phyloP scores from a whole-genome alignment of 805 yeast species.

The Hanseniaspora mollemarum region DNA sequence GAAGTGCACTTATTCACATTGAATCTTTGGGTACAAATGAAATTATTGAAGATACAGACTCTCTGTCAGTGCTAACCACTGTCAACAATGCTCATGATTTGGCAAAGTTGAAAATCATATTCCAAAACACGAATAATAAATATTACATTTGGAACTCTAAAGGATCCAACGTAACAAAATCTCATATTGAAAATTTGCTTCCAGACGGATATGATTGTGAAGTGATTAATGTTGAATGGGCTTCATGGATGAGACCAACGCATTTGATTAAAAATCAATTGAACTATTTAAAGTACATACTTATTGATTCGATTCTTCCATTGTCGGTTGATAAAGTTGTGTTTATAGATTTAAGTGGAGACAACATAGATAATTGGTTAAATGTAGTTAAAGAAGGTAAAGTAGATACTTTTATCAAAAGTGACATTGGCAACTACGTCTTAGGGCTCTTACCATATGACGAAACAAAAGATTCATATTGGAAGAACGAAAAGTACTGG shows the following conservation, averaged over 20 bases:
- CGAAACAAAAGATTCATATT: slow-evolving; percentile 36
- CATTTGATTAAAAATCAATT: slow-evolving; percentile 64
- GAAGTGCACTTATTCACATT: slow-evolving; percentile 18
- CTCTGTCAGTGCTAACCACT: background rate
- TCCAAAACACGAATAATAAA: slow-evolving; percentile 52
- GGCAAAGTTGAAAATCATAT: slow-evolving; percentile 65
- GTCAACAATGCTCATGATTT: background rate
- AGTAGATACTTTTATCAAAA: background rate
- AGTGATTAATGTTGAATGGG: slow-evolving; percentile 83
- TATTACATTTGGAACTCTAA: slow-evolving; percentile 3
- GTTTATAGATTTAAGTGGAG: slow-evolving; percentile 75
- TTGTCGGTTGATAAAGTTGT: slow-evolving; percentile 60
- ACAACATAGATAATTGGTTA: slow-evolving; percentile 47
- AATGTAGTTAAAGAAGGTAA: background rate
- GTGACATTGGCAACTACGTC: background rate
- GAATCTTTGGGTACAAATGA: slow-evolving; percentile 19
- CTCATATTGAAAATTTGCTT: background rate
- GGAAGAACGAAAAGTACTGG: slow-evolving; percentile 88
- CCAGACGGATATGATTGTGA: slow-evolving; percentile 47
- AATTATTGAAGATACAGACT: background rate
- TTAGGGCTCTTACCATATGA: slow-evolving; percentile 8
- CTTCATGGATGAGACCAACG: slow-evolving; percentile 74
- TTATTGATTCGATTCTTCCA: slow-evolving; percentile 81
- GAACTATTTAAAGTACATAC: slow-evolving; percentile 81
- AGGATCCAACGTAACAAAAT: background rate